phyloP scores from a whole-genome alignment of 2,329 filamentous ascomycete species.

The Claviceps sp. region DNA sequence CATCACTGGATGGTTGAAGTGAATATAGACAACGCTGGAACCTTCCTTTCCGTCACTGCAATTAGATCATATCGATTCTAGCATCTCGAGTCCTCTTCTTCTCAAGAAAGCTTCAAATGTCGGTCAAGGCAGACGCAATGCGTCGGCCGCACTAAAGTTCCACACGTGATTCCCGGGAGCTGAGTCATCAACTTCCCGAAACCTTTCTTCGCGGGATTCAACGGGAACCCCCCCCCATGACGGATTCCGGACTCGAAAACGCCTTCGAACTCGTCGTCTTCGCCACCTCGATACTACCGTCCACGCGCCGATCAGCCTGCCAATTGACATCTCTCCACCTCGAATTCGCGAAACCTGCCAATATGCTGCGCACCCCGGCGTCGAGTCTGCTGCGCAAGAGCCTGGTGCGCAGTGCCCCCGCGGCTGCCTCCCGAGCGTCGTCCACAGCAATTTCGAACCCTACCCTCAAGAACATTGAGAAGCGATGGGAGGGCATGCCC shows the following conservation, averaged over 20 bases:
- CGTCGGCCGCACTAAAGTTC: no score
- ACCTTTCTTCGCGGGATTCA: slow-evolving; percentile 8
- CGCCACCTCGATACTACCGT: slow-evolving; percentile 9
- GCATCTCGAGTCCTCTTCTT: no score
- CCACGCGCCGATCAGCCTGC: slow-evolving; percentile 10
- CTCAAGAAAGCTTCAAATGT: no score
- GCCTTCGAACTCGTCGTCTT: slow-evolving; percentile 10
- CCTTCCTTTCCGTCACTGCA: not conserved
- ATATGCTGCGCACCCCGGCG: slow-evolving; percentile 42
- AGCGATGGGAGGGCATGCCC: slow-evolving; percentile 96
- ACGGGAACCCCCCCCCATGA: slow-evolving; percentile 12
- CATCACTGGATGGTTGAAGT: not conserved
- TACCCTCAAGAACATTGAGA: slow-evolving; percentile 95
- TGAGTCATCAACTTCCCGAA: slow-evolving; percentile 14
- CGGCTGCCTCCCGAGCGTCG: slow-evolving; percentile 37
- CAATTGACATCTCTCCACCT: slow-evolving; percentile 20
- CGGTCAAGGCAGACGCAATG: no score
- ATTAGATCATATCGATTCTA: not conserved
- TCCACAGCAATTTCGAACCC: slow-evolving; percentile 93
- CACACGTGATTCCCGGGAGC: slow-evolving; percentile 2
- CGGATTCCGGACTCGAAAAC: slow-evolving; percentile 14
- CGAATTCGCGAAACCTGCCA: slow-evolving; percentile 13
- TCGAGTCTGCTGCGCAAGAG: slow-evolving; percentile 39
- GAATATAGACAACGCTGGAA: not conserved
- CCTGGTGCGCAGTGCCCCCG: slow-evolving; percentile 29